Evolutionary conservation across 352 stramenopile genomes (phyloP), one percentile per base, ranked within the genome.

Genomic region (Globisporangium cederbergense): DNA sequence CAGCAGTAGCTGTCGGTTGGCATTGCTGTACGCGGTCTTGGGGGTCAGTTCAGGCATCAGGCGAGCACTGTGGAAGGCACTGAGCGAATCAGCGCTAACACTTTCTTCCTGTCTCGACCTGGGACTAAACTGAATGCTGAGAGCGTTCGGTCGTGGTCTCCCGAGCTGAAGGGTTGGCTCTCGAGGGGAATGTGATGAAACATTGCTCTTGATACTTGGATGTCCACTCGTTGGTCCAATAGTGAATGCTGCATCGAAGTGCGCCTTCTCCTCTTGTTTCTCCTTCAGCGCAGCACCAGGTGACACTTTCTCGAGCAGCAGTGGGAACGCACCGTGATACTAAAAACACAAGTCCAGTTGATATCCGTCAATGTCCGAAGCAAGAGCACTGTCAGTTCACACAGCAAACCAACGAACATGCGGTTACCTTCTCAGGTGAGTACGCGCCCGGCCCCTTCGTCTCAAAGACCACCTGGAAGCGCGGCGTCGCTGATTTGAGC

Each of bases 281-380:
- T 78, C 64, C 9, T 62, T 25, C 18, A 52, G 51, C 3, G 67
- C 74, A 6, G 47, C 58, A 13, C 36, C 20, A 28, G 74, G 72
- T 22, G 76, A 79, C 22, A 65, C 66, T n/a, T 70, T 79, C 10
- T 81, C 65, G 2, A 78, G 74, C 4, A 86, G 65, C 30, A 75
- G 34, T 7, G 78, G 63, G 58, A 89, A 89, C 3, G 78, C 78
- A 25, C 76, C 77, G 10, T 72, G 67, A 51, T 74, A 85, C 79
- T 89, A 10, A 52, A n/a, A 14, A 54, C 36, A 42, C 38, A 45
- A 4, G 16, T 45, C 38, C 38, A 11, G 34, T 40, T 40, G 10
- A 11, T 11, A 40, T 40, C 10, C 7, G 59, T 55, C 9, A 42
- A 11, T 42, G 9, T 42, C 11, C 9, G 11, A 11, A 14, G 34